phyloP scores from a whole-genome alignment of 78 protist species.

The Tieghemostelium lacteum region DNA sequence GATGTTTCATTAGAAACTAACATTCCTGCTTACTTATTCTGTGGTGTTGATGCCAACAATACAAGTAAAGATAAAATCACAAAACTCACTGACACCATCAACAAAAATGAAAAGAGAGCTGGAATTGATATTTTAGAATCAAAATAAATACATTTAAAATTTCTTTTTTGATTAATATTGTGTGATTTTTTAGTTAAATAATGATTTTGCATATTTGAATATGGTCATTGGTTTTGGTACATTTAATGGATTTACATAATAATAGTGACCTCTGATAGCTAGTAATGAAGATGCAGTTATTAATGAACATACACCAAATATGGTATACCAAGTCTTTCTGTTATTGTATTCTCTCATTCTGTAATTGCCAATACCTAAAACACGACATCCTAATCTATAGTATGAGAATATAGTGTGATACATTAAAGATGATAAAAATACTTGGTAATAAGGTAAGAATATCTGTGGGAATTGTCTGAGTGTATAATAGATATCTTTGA shows the following conservation, averaged over 20 bases:
- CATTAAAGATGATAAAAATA: slow-evolving; percentile 1
- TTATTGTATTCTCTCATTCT: neutral
- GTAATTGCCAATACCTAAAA: neutral
- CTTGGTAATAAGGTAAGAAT: slow-evolving; percentile 5
- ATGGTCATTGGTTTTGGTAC: neutral
- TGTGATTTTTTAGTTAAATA: no score
- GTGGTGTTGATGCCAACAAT: no score
- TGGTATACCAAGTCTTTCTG: neutral
- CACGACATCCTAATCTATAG: neutral
- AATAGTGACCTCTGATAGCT: slow-evolving; percentile 6
- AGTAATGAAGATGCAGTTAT: neutral
- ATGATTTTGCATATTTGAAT: no score
- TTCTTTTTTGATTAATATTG: no score
- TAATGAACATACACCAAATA: neutral
- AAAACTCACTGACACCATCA: no score
- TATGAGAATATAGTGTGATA: slow-evolving; percentile 1
- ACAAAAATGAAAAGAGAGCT: no score
- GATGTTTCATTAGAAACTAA: no score
- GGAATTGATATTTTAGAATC: no score
- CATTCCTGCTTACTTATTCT: no score
- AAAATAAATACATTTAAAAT: no score
- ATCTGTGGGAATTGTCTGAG: neutral
- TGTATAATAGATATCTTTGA: neutral
- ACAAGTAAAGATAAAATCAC: no score
- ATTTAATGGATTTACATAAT: neutral